Base-by-base conservation (phyloP, 805 yeast species). In the Huiozyma naganishii region DNA sequence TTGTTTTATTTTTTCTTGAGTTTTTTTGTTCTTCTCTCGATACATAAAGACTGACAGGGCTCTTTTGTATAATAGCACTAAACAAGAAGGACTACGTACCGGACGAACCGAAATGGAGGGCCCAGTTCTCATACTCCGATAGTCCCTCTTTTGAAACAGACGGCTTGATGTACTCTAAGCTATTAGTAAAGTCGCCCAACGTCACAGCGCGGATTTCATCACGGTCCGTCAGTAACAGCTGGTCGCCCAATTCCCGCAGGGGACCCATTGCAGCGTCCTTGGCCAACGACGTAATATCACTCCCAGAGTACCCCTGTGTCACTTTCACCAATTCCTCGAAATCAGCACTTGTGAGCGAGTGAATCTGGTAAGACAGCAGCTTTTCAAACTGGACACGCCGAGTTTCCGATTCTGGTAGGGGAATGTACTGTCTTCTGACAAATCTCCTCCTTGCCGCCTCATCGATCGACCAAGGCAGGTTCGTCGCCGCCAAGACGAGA, bases 261-360 rank as follows among this genome's bases (percentile, higher is more conserved):
- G 98, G 97, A 1, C 96, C 96, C 97, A 90, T 89, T 1, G 98
- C 97, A 3, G 96, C 94, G 61, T 90, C 97, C 62, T 89, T 92
- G 1, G 97, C 95, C 47, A 90, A 64, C 1, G 95, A 89, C 0
- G 97, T 88, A 37, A 90, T 74, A 64, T 90, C 98, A 51, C 92
- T 80, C 2, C 96, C 96, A n/a, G 95, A 84, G 62, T 80, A 87
- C 0, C 86, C 90, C 6, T 79, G 78, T 0, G 97, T 88, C 52
- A 83, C 59, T 8, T 68, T 67, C 12, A 84, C 71, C 27, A 90
- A 67, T 37, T 68, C 67, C 7, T 72, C 71, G 48, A 78, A 74
- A 49, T 89, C 95, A 2, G 59, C 71, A 0, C 76, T 83, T 10
- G 74, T 61, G 13, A 90, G 62, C 0, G 81, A 77, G 57, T 86